Evolutionary conservation across 2,329 filamentous ascomycete genomes (phyloP).

Genomic region (Pyrenophora tritici-repentis): DNA sequence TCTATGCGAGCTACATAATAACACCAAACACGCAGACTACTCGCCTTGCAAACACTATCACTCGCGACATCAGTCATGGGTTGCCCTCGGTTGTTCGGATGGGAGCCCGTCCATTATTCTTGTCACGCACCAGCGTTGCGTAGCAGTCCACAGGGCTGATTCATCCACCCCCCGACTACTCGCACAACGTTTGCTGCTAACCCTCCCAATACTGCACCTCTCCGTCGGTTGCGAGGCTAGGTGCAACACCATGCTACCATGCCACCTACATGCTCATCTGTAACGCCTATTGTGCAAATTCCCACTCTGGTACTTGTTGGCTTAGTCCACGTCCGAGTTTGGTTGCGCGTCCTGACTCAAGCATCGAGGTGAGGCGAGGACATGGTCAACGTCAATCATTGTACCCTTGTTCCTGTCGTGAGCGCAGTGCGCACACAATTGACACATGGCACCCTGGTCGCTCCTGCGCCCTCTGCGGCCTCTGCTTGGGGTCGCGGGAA

Average conservation of each 20-base stretch:
- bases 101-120: slow-evolving; percentile 28
- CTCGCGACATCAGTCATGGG: slow-evolving; percentile 4
- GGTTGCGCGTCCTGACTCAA: slow-evolving; percentile 12
- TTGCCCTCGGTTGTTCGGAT: slow-evolving; percentile 17
- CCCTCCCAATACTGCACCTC: slow-evolving; percentile 4
- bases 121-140: slow-evolving; percentile 25
- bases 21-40: slow-evolving; percentile 25
- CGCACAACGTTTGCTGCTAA: slow-evolving; percentile 18
- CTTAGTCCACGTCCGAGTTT: slow-evolving; percentile 1
- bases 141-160: slow-evolving; percentile 33
- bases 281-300: slow-evolving; percentile 3
- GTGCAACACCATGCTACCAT: slow-evolving; percentile 8
- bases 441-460: slow-evolving; percentile 47
- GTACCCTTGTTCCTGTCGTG: slow-evolving; percentile 23
- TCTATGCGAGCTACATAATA: background rate
- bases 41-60: slow-evolving; percentile 32
- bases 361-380: slow-evolving; percentile 14
- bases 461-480: slow-evolving; percentile 23
- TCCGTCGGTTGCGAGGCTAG: slow-evolving; percentile 10
- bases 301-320: background rate
- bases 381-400: background rate
- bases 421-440: slow-evolving; percentile 26
- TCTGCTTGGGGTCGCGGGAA: slow-evolving; percentile 17
- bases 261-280: background rate
- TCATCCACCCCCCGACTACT: slow-evolving; percentile 3